Base-by-base conservation (phyloP, 2,329 filamentous ascomycete species). In the Lanzia echinophila region DNA sequence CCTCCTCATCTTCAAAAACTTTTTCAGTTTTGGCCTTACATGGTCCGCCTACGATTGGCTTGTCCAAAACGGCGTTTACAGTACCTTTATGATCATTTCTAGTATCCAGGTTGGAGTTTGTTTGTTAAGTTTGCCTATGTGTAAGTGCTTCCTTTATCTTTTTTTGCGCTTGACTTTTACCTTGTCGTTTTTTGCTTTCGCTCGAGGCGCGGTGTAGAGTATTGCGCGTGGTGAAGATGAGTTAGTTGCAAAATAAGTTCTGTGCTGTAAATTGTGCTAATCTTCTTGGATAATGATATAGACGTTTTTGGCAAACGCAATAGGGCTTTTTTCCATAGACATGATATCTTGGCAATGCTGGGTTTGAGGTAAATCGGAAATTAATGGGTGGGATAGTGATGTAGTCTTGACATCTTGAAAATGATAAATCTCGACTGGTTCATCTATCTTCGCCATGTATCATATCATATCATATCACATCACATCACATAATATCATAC, bases 1-100 rank as follows among this genome's bases (percentile, higher is more conserved):
- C 70, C 81, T 94, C 68, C 79, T 96, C 60, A 84, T 96, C 51
- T 96, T 96, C 77, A 96, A 96, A 72, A 96, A 96, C 70, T 79
- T 96, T 58, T 95, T 96, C 73, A 88, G 85, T 58, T 96, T 95
- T 64, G 82, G 83, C 6, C 74, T 96, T 53, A 95, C 91, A 0
- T 95, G 85, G 68, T 86, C 82, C 61, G 90, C 89, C 1, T 95
- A 89, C 64, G 77, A 90, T 54, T 96, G 92, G 91, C 76, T 96
- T 24, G 76, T 86, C 10, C 60, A 72, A 1, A 82, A 82, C 1
- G 81, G 84, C n/a, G 79, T 82, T 56, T 76, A 78, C 45, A 68
- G 70, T 5, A 74, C 73, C 0, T 92, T 96, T 70, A 77, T 87
- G 51, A 78, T 81, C 19, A 79, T 96, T 45, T 84, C 82, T 1